A percentile compares a stretch with the other conserved stretches of the same genome.
phyloP scores from a whole-genome alignment of 148 eudicot species.

The Silene conica region DNA sequence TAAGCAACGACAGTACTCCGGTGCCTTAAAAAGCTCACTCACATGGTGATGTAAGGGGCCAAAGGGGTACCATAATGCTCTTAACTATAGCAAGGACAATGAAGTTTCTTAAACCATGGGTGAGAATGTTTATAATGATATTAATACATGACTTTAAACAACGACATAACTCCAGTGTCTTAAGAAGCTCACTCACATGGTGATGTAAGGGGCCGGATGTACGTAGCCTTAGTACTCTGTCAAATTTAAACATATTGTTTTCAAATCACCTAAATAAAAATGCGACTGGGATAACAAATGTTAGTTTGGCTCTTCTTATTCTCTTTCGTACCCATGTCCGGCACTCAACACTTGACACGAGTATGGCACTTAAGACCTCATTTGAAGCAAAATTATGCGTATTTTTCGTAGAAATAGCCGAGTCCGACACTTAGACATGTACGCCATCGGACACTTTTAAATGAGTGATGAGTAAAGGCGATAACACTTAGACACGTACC shows the following conservation, averaged over 20 bases:
- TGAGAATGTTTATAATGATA: neutral
- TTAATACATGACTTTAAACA: neutral
- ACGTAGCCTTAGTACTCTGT: neutral
- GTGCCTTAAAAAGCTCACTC: no score
- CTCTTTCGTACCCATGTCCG: no score
- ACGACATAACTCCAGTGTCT: neutral
- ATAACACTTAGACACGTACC: no score
- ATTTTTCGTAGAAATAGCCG: no score
- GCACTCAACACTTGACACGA: no score
- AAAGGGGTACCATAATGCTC: neutral
- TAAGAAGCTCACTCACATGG: neutral
- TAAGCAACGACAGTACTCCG: no score
- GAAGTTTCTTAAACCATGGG: slow-evolving; percentile 3
- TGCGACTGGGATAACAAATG: neutral
- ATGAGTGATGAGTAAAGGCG: no score
- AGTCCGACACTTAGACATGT: no score
- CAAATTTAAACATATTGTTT: neutral
- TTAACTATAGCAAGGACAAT: slow-evolving; percentile 5
- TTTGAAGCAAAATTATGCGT: no score
- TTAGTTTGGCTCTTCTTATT: no score
- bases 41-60: neutral
- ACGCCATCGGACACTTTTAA: no score
- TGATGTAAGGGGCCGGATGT: neutral
- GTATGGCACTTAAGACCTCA: no score
- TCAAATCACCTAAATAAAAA: neutral